Base-by-base conservation (phyloP, 495 filamentous ascomycete genomes). In the Penicillium flavigenum region DNA sequence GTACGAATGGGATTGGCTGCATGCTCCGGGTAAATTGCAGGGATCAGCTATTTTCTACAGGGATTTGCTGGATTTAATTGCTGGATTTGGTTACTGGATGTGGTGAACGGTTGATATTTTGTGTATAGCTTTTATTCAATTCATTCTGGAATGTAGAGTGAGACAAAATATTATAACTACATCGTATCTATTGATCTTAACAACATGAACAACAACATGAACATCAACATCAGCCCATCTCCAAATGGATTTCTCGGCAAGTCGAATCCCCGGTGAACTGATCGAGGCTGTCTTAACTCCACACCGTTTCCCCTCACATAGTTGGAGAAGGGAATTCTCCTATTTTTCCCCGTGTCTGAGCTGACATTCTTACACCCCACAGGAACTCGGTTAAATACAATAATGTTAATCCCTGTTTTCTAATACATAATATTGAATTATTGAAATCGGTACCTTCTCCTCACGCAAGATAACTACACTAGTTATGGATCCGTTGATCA, bases 301-400 rank as follows among this genome's bases (percentile, higher is more conserved):
- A 45, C 27, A 50, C 51, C 16, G 9, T 29, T 71, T 72, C 70
- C 69, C 73, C 73, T 73, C 72, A 72, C 67, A 51, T 44, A 67
- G 56, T 74, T 71, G 67, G 73, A 68, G 71, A 71, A 27, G 49
- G 16, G n/a, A n/a, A 17, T 16, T 53, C 24, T n/a, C 16, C 16
- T 12, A 26, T 8, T 32, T 32, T 20, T 29, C 29, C 29, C 27
- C 19, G 12, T 39, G 6, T n/a, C 20, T 1, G 22, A 22, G 22
- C 22, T 22, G 22, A 22, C 6, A n/a, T n/a, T 34, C 10, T 34
- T 34, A 34, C 10, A 14, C 11, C 11, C 10, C 11, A 34, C 11
- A 34, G 31, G 31, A 14, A 34, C 31, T 39, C 16, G 36, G 36
- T 39, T 39, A 39, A 39, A 17, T 39, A 38, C 14, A 0, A 5